Conservation (phyloP, 345 rosid species). For the Kernera saxatilis region DNA sequence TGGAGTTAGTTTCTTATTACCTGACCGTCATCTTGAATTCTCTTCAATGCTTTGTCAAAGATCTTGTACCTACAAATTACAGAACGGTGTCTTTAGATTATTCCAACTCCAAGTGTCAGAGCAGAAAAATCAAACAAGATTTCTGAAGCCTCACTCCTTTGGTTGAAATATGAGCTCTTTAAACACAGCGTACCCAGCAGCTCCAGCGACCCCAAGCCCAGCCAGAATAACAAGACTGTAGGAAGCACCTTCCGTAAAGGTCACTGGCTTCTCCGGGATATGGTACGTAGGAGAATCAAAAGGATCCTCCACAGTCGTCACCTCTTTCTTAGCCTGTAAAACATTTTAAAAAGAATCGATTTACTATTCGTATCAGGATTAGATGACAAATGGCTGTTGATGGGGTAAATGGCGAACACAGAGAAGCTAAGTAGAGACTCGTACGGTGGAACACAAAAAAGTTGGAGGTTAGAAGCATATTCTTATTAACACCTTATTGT, state of each 20-base stretch:
- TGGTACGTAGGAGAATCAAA: constrained; percentile 91
- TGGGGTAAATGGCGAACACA: constrained; percentile 1
- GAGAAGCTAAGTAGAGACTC: not conserved
- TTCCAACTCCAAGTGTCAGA: not conserved
- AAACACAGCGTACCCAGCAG: constrained; percentile 84
- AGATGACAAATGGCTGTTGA: not conserved
- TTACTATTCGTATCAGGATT: not conserved
- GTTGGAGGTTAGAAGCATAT: not conserved
- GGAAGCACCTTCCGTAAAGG: constrained; percentile 92
- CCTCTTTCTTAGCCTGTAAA: constrained; percentile 65
- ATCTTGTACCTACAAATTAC: constrained; percentile 60
- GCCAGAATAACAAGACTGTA: constrained; percentile 81
- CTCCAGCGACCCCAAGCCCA: constrained; percentile 91
- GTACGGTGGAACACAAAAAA: not conserved
- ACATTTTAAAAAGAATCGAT: not conserved
- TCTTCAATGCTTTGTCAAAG: constrained; percentile 77
- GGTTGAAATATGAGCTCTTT: constrained; percentile 93
- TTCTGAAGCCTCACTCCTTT: constrained; percentile 59
- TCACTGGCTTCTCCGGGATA: constrained; percentile 92
- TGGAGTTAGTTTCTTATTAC: constrained; percentile 29
- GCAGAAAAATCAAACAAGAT: constrained; percentile 5
- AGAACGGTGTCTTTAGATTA: not conserved
- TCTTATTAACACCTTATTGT: constrained; percentile 47
- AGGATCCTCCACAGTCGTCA: constrained; percentile 92
- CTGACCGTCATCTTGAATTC: constrained; percentile 92